Evolutionary conservation across 768 basidiomycete species (phyloP).

Genomic region (Hericium rajendrae): DNA sequence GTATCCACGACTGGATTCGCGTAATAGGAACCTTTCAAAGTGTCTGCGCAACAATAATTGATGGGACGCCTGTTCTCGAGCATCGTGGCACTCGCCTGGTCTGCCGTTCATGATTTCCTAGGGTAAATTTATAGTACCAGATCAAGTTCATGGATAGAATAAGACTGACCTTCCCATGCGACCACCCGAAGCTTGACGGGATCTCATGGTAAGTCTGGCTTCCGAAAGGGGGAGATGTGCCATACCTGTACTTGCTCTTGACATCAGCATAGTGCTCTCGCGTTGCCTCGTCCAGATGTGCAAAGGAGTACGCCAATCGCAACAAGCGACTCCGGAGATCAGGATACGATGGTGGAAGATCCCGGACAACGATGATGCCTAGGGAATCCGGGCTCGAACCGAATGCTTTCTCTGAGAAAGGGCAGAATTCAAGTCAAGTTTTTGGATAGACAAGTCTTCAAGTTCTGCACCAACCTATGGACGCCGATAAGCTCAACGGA

Average conservation of each 20-base stretch:
- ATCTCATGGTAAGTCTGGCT: no score
- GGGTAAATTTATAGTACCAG: not conserved
- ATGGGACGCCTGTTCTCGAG: not conserved
- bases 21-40: slow-evolving; percentile 90
- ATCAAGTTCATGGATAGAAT: not conserved
- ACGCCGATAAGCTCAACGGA: slow-evolving; percentile 40
- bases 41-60: slow-evolving; percentile 35
- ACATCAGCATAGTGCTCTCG: slow-evolving; percentile 73
- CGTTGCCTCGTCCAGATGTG: slow-evolving; percentile 50
- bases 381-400: slow-evolving; percentile 68
- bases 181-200: slow-evolving; percentile 80
- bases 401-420: slow-evolving; percentile 59
- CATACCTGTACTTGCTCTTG: slow-evolving; percentile 65
- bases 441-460: not conserved
- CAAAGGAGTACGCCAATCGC: slow-evolving; percentile 66
- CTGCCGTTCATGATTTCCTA: slow-evolving; percentile 96
- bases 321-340: slow-evolving; percentile 63
- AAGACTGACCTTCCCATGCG: slow-evolving; percentile 72
- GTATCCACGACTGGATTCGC: slow-evolving; percentile 72
- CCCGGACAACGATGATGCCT: slow-evolving; percentile 74
- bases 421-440: not conserved
- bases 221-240: not conserved
- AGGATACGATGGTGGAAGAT: slow-evolving; percentile 63
- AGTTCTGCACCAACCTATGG: slow-evolving; percentile 44
- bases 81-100: slow-evolving; percentile 39